A percentile compares a stretch with the other conserved stretches of the same genome.
These are phyloP conservation scores for Aquilaria malaccensis DNA, from an alignment of 345 rosid species.

Conservation along the genomic window DNA sequence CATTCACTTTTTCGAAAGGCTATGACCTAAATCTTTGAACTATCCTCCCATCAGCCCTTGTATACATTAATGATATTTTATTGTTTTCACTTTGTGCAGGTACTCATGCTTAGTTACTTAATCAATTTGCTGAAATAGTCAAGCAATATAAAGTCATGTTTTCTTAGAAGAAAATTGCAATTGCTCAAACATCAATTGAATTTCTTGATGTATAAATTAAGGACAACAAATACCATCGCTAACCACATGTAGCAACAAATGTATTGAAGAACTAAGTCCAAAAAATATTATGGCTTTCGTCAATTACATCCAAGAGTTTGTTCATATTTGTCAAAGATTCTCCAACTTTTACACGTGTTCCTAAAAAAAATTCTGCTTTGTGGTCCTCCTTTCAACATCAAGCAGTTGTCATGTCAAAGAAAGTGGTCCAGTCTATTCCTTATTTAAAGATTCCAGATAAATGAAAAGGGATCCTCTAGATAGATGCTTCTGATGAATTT, in stretches of 20 bases:
- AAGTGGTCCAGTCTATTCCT: not conserved
- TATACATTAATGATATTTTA: too few relatives aligned
- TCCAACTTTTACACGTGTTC: not conserved
- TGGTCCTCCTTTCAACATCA: not conserved
- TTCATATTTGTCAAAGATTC: not conserved
- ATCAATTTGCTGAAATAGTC: too few relatives aligned
- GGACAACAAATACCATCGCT: not conserved
- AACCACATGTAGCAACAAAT: too few relatives aligned
- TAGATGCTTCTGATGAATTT: not conserved
- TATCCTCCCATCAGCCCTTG: too few relatives aligned
- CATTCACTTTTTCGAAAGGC: too few relatives aligned
- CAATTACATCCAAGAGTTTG: not conserved
- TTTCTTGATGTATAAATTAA: not conserved
- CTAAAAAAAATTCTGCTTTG: not conserved
- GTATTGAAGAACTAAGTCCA: not conserved
- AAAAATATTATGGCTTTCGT: not conserved
- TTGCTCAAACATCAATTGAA: too few relatives aligned
- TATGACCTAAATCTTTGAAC: too few relatives aligned
- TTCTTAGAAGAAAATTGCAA: too few relatives aligned
- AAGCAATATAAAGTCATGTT: too few relatives aligned
- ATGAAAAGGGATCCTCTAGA: not conserved
- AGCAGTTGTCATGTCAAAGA: not conserved
- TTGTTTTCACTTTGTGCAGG: too few relatives aligned
- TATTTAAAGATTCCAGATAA: not conserved
- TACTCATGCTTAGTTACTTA: too few relatives aligned